phyloP scores from a whole-genome alignment of 768 basidiomycete genomes.

The Kondoa malvinella region DNA sequence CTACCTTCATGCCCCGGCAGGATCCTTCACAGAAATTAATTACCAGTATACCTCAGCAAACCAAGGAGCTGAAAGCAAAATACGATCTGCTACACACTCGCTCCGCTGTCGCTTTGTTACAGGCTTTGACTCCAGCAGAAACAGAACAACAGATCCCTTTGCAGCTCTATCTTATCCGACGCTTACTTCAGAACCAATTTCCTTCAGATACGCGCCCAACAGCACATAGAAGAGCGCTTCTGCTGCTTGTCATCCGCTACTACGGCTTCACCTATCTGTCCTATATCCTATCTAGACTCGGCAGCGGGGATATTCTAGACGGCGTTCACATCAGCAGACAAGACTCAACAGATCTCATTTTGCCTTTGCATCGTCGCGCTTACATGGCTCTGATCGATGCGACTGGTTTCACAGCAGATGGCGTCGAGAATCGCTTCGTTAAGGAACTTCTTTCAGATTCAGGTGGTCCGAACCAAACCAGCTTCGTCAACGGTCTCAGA shows the following conservation, averaged over 20 bases:
- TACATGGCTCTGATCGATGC: slow-evolving; percentile 2
- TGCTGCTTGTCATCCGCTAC: slow-evolving; percentile 2
- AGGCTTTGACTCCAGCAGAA: background rate
- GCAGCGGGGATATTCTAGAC: background rate
- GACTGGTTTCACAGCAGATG: background rate
- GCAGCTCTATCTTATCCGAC: background rate
- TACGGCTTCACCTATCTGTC: background rate
- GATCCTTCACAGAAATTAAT: background rate
- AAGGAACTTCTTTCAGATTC: background rate
- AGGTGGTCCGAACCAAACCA: background rate
- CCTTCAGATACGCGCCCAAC: background rate
- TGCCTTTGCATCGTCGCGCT: slow-evolving; percentile 2
- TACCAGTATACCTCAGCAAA: background rate
- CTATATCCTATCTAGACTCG: background rate
- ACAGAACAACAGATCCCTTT: background rate
- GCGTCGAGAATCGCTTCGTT: background rate
- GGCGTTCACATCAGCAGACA: background rate
- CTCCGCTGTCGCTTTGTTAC: background rate
- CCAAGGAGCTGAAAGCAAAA: background rate
- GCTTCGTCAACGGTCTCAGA: background rate
- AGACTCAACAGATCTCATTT: slow-evolving; percentile 1
- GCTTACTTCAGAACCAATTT: background rate
- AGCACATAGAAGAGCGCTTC: background rate
- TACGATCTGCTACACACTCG: background rate
- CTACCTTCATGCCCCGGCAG: background rate